Evolutionary conservation across 805 yeast species (phyloP), one percentile per base, ranked within the genome.

Genomic region (Candida incommunis): DNA sequence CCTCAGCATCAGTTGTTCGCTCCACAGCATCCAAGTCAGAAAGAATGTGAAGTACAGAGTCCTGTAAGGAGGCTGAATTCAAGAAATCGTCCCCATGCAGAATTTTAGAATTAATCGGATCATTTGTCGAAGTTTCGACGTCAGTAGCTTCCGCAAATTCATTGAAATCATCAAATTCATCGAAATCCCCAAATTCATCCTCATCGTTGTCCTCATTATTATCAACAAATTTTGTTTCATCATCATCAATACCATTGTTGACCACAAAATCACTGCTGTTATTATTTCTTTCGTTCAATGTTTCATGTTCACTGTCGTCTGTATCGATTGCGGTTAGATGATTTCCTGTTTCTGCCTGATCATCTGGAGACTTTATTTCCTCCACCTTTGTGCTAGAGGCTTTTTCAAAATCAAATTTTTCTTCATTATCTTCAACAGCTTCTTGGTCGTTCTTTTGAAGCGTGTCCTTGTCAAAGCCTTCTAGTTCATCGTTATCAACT

Each of bases 181-280:
- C 58, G 41, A 54, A 51, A 24, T 58, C 66, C 22, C 55, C 66
- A 42, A 63, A 62, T 31, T 61, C 66, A 45, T 59, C 66, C 37
- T 61, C 64, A 2, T 55, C 64, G 45, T 20, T 18, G 23, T 20
- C 22, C 37, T 20, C 43, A 2, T 13, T 20, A 41, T 15, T 23
- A 13, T 41, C 20, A 9, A 13, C n/a, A 22, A n/a, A 11, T 23
- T 34, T 3, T 15, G 2, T 34, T 25, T 25, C 27, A 18, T n/a
- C 37, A 5, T 31, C 37, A 5, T 31, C 37, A 31, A 5, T n/a
- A 4, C n/a, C 37, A 5, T n/a, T n/a, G n/a, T 31, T n/a, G 7
- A 31, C 13, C 37, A 11, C 37, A 31, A 31, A 31, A n/a, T 31
- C 37, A 31, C 9, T 11, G 9, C 7, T n/a, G 18, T 31, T 18